Base-by-base conservation (phyloP, 129 eudicot species). In the Dittrichia graveolens region DNA sequence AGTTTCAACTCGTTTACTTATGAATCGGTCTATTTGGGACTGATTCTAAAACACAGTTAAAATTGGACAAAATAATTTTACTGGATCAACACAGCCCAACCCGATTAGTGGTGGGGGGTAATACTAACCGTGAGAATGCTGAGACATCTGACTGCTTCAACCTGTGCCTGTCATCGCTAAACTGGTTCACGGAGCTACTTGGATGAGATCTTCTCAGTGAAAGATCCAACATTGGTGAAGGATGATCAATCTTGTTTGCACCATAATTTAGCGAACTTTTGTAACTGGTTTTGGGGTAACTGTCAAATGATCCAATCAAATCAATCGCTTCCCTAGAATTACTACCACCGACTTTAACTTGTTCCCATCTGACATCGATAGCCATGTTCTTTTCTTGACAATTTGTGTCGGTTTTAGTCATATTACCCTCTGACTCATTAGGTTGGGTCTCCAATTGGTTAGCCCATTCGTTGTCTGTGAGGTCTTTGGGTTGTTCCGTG, bases 111-210 rank as follows among this genome's bases (percentile, higher is more conserved):
- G 24, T 46, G 0, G 44, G 43, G 5, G 11, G 31, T 24, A 24
- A 37, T 76, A 65, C 91, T 85, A 65, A 91, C 92, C 98, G 77
- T 7, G 98, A 85, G 64, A 92, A 92, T 3, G 98, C 88, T 0
- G 98, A 92, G 41, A 84, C 92, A 64, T 87, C 89, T 13, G 98
- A 92, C 52, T 85, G 98, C 75, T 83, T 92, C 65, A 92, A 61
- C 63, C 70, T 79, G 70, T 63, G 82, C 64, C 85, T 60, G 48
- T 85, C 89, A 47, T 85, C 89, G 47, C 76, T 75, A 37, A 64
- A 82, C 72, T 83, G 91, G 80, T 87, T 94, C 70, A 81, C 84
- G 0, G 93, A 85, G 78, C 86, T 84, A 73, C 84, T 82, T 10
- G 89, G 90, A 85, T 82, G 78, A 82, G 79, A 74, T 78, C 96